A percentile compares a stretch with the other conserved stretches of the same genome.
Evolutionary conservation across 2,329 filamentous ascomycete species (phyloP).

Genomic region (Tolypocladium ophioglossoides): DNA sequence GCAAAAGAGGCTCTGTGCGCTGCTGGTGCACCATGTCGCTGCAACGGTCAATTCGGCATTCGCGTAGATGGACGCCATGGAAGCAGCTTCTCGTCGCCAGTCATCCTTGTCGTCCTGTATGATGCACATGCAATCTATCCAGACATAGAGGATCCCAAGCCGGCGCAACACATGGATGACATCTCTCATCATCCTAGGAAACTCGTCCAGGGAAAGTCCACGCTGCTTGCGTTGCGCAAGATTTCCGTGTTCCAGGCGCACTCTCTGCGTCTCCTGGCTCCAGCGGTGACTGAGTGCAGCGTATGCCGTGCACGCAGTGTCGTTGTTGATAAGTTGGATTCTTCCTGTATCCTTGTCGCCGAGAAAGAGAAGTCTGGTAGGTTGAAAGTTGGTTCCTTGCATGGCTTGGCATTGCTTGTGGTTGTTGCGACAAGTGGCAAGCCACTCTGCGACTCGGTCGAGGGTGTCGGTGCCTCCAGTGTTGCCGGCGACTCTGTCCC

Average conservation of each 20-base stretch:
- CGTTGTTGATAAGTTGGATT: constrained; percentile 1
- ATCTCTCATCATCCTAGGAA: constrained; percentile 6
- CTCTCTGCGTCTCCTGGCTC: constrained; percentile 2
- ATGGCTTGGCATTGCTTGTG: too few species aligned
- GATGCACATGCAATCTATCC: constrained; percentile 10
- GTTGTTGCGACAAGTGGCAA: too few species aligned
- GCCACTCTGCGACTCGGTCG: too few species aligned
- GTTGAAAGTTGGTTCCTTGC: not conserved
- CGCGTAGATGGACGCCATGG: constrained; percentile 6
- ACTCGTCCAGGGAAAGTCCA: not conserved
- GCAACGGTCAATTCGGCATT: constrained; percentile 6
- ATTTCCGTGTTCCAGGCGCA: not conserved
- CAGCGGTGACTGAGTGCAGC: constrained; percentile 4
- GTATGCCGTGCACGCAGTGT: not conserved
- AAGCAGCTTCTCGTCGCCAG: constrained; percentile 7
- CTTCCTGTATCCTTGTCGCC: not conserved
- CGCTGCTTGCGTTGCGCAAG: not conserved
- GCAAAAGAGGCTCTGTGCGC: constrained; percentile 3
- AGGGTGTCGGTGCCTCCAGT: too few species aligned
- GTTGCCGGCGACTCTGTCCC: too few species aligned
- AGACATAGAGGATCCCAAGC: constrained; percentile 6
- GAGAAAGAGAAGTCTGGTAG: constrained; percentile 3
- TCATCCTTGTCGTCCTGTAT: constrained; percentile 8
- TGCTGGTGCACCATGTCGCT: constrained; percentile 2
- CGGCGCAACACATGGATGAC: constrained; percentile 1